phyloP scores from a whole-genome alignment of 208 protist genomes.

The Crithidia fasciculata region DNA sequence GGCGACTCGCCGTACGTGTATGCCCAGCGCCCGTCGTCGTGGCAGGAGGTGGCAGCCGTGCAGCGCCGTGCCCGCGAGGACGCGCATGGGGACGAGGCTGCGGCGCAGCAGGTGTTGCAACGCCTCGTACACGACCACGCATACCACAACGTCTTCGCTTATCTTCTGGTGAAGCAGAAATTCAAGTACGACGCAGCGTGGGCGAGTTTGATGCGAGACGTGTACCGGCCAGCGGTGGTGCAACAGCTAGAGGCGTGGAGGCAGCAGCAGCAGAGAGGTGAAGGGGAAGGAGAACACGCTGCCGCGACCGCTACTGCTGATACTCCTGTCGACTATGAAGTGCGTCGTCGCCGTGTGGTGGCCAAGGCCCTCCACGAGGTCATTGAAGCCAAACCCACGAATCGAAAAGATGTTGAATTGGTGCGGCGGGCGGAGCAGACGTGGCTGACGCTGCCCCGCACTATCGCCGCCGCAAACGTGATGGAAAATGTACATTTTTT shows the following conservation, averaged over 20 bases:
- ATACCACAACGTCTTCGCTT: conserved; percentile 56
- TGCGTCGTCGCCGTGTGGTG: conserved; percentile 20
- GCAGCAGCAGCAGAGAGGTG: not conserved
- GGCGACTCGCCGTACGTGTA: conserved; percentile 28
- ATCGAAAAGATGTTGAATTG: not conserved
- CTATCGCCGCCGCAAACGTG: conserved; percentile 49
- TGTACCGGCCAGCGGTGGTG: conserved; percentile 31
- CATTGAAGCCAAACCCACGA: conserved; percentile 8
- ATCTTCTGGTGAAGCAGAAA: conserved; percentile 45
- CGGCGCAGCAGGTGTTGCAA: conserved; percentile 22
- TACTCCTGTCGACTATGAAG: not conserved
- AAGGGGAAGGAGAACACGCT: too few relatives aligned
- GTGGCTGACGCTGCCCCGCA: conserved; percentile 47
- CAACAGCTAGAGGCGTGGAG: conserved; percentile 19
- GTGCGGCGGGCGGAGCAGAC: conserved; percentile 22
- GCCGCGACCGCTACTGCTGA: too few relatives aligned
- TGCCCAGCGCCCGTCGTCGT: conserved; percentile 35
- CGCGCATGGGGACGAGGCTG: conserved; percentile 29
- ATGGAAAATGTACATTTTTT: conserved; percentile 67
- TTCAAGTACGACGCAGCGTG: conserved; percentile 69
- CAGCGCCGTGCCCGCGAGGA: conserved; percentile 21
- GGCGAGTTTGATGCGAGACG: conserved; percentile 72
- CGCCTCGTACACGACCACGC: conserved; percentile 61
- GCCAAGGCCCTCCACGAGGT: conserved; percentile 17
- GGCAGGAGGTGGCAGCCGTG: conserved; percentile 50